Evolutionary conservation across 805 yeast genomes (phyloP).

Genomic region (Priceomyces haplophilus): DNA sequence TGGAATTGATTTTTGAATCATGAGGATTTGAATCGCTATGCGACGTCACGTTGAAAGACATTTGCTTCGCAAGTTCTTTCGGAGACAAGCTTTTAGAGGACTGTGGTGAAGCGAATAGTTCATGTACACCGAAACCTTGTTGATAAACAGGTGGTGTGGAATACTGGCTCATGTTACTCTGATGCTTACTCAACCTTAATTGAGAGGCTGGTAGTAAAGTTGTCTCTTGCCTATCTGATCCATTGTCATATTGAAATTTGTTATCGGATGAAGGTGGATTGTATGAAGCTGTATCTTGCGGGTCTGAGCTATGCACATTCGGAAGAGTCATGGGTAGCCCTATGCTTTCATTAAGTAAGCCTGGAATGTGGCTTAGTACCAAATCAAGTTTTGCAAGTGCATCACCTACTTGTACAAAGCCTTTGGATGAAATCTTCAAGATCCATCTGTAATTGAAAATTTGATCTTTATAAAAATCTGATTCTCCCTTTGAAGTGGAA

Average conservation of each 20-base stretch:
- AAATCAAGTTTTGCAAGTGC: conserved; percentile 73
- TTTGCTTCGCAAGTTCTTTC: conserved; percentile 23
- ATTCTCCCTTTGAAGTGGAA: conserved; percentile 58
- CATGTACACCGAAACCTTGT: conserved; percentile 12
- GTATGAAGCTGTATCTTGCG: neutral
- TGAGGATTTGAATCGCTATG: neutral
- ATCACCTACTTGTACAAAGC: conserved; percentile 73
- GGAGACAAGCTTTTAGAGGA: conserved; percentile 31
- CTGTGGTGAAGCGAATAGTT: conserved; percentile 19
- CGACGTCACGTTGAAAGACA: neutral
- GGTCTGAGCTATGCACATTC: conserved; percentile 21
- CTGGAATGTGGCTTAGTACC: conserved; percentile 73
- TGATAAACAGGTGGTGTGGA: conserved; percentile 12
- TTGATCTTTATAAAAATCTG: conserved; percentile 60
- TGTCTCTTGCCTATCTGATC: neutral
- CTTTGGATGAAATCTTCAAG: conserved; percentile 67
- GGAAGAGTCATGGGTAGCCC: conserved; percentile 39
- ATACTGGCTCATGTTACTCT: conserved; percentile 8
- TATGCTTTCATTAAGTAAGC: conserved; percentile 43
- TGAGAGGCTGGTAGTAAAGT: neutral
- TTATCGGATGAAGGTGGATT: neutral
- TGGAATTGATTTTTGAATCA: conserved; percentile 10
- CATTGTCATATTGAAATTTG: neutral
- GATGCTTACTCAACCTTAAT: conserved; percentile 6
- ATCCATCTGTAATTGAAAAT: conserved; percentile 76